Evolutionary conservation across 371 early-diverging fungal genomes (phyloP).

Genomic region (Rhizomucor miehei): DNA sequence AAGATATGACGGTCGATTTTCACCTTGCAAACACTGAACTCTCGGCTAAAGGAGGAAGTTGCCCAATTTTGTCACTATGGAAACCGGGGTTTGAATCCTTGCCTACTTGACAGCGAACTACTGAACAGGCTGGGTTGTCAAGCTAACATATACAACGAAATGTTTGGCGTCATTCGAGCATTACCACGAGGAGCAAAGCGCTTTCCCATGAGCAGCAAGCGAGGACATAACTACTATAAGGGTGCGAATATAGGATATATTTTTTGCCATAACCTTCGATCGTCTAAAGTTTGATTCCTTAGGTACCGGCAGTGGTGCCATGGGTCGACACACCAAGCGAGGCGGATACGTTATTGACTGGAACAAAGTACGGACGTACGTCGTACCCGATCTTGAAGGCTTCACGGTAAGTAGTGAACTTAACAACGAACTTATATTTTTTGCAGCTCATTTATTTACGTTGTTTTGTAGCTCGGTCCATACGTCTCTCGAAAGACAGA

Average conservation of each 20-base stretch:
- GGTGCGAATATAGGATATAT: conserved; percentile 42
- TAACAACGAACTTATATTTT: neutral
- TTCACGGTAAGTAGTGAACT: conserved; percentile 52
- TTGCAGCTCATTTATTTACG: neutral
- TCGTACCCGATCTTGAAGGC: conserved; percentile 73
- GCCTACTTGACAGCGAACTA: too few relatives aligned
- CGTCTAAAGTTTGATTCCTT: conserved; percentile 1
- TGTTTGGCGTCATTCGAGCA: conserved; percentile 73
- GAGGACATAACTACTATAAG: conserved; percentile 83
- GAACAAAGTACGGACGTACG: conserved; percentile 76
- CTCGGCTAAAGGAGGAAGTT: too few relatives aligned
- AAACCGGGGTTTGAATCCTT: too few relatives aligned
- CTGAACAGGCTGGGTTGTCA: too few relatives aligned
- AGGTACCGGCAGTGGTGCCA: conserved; percentile 82
- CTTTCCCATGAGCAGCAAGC: conserved; percentile 75
- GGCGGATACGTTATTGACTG: conserved; percentile 74
- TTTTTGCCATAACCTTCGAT: neutral
- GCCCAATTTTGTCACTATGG: too few relatives aligned
- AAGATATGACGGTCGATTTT: too few relatives aligned
- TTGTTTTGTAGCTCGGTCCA: conserved; percentile 53
- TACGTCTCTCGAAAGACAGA: conserved; percentile 66
- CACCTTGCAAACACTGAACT: too few relatives aligned
- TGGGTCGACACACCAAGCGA: conserved; percentile 81
- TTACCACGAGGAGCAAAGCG: conserved; percentile 74
- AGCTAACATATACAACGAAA: conserved; percentile 15